Evolutionary conservation across 1,284 basidiomycete species (phyloP), one percentile per base, ranked within the genome.

Genomic region (Ustanciosporium gigantosporum): DNA sequence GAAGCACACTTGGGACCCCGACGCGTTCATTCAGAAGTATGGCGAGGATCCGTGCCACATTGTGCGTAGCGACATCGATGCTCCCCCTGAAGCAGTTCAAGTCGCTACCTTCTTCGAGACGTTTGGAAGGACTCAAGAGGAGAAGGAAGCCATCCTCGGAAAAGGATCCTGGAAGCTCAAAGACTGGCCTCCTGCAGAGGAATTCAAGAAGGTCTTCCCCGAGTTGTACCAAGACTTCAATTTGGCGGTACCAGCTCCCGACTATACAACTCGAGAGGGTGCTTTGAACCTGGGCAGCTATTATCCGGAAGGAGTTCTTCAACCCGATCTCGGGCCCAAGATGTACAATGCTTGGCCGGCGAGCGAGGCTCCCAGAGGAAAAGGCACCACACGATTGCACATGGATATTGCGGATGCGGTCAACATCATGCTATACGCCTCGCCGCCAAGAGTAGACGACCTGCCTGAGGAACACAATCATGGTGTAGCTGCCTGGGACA

Each of bases 351-450:
- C 82, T 11, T 73, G 68, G 68, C 57, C 68, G 2, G 52, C 51
- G 8, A 48, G 39, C 15, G 68, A 70, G 58, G 78, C 79, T 13
- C 75, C 81, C 17, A 87, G 86, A 6, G 88, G 84, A 68, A 87
- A 88, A 68, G 88, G 89, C 7, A 86, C 88, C 20, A 96, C 93
- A 3, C 82, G 90, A 37, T 78, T 96, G 42, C 92, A 96, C 75
- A 93, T 94, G 90, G 92, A 96, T 79, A 91, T 94, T 83, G 91
- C 92, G 0, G 92, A 96, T 71, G 91, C 91, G 2, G 81, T 95
- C 57, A 96, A 96, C 78, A 84, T 95, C 66, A 91, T 96, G 61
- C 62, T 71, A 11, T 36, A 68, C 43, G 55, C 72, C 16, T 38
- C 51, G 16, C 43, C 46, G 22, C 47, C 36, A 7, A 21, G 24